Conservation (phyloP, 495 filamentous ascomycete species). For the Neurospora terricola region DNA sequence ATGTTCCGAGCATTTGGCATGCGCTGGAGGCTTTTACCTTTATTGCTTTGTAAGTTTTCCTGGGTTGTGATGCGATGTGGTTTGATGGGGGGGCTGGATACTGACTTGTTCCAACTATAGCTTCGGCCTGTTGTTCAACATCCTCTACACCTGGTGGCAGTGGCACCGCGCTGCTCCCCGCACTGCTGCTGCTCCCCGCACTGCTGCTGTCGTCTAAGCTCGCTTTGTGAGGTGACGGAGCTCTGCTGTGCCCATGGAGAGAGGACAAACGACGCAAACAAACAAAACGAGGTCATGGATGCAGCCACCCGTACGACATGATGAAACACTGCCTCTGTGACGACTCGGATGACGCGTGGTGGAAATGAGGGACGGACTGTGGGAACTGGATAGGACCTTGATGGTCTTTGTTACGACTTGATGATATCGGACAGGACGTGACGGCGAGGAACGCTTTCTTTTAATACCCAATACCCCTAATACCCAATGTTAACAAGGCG, state of each 20-base stretch:
- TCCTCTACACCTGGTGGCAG: slow-evolving; percentile 38
- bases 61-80: background rate
- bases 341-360: background rate
- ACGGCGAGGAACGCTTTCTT: background rate
- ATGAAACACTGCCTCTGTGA: background rate
- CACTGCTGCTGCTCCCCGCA: slow-evolving; percentile 13
- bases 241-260: background rate
- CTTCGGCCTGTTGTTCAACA: slow-evolving; percentile 45
- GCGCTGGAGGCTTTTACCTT: slow-evolving; percentile 52
- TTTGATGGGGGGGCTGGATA: background rate
- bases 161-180: slow-evolving; percentile 17
- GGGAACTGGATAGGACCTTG: background rate
- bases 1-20: slow-evolving; percentile 28
- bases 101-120: slow-evolving; percentile 31
- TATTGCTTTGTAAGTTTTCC: slow-evolving; percentile 46
- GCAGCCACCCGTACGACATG: background rate
- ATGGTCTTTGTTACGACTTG: background rate
- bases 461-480: background rate
- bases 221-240: background rate
- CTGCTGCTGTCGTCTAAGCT: slow-evolving; percentile 16
- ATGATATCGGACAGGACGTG: background rate
- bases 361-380: background rate
- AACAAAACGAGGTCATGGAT: background rate
- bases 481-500: background rate
- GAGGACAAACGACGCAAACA: background rate